Evolutionary conservation across 805 yeast species (phyloP), one percentile per base, ranked within the genome.

Genomic region (Pichia thaimueangensis): DNA sequence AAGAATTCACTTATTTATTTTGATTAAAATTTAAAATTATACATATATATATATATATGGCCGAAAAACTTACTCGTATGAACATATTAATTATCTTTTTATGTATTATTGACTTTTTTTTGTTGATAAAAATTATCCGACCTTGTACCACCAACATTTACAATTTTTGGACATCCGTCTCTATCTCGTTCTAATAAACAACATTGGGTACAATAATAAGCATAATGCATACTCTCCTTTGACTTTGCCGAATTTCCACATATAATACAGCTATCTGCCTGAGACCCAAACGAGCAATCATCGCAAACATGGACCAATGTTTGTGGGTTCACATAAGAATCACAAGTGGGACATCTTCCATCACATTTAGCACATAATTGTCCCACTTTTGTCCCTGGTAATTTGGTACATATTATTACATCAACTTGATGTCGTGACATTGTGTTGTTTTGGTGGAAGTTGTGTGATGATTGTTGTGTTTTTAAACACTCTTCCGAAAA

Each of bases 401-500:
- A 93, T 57, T 82, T 85, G 73, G 84, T 67, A 57, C 97, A 89
- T 67, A 82, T 78, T 3, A 84, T 74, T 21, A 88, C 70, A 57
- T 89, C 97, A 39, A 80, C 78, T 62, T 88, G 95, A 61, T 88
- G 96, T 42, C 93, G 80, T 3, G 95, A 86, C 96, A 88, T 87
- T 19, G 10, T 15, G 15, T 13, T 11, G 5, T 21, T 37, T n/a
- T n/a, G 31, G 31, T 9, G 16, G 12, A 29, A 11, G 6, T 19
- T 29, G 31, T n/a, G n/a, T 19, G 31, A 19, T 25, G 29, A 13
- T 25, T 25, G 10, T 13, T 25, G 29, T 25, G 13, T 11, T 25
- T 13, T 13, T 25, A 13, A 13, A 13, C 29, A 10, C 29, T 13
- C 13, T 25, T 25, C 12, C 10, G 13, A 25, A 10, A 11, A 25